These are phyloP conservation scores for Linnemannia schmuckeri DNA, from an alignment of 192 early-diverging fungal genomes.

Conservation along the genomic window DNA sequence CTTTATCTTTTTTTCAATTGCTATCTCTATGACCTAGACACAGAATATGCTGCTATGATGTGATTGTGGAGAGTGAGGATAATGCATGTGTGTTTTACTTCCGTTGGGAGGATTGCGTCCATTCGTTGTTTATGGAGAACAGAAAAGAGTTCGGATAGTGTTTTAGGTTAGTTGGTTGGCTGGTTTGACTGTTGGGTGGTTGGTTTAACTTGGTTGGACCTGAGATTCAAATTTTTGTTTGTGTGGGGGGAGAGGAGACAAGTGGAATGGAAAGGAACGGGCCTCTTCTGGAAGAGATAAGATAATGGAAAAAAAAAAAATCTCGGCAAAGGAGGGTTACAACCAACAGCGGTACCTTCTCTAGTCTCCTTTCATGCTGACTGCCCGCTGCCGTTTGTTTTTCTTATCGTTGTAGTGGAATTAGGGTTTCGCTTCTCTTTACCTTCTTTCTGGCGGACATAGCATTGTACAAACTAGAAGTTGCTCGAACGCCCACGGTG, in stretches of 20 bases:
- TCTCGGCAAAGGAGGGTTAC: not conserved
- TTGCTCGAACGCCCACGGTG: not conserved
- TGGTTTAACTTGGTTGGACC: not conserved
- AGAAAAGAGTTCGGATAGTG: not conserved
- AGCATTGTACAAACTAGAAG: not conserved
- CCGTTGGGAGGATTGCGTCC: not conserved
- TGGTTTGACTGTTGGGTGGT: not conserved
- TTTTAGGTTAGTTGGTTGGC: not conserved
- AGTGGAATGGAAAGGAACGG: not conserved
- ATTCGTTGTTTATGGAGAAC: not conserved
- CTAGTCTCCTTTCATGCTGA: not conserved
- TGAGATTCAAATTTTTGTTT: conserved; percentile 1
- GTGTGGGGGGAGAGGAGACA: not conserved
- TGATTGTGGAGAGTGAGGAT: not conserved
- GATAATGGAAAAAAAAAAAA: not conserved
- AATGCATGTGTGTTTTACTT: not conserved
- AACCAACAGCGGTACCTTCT: not conserved
- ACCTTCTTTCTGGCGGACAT: not conserved
- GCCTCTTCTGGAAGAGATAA: not conserved
- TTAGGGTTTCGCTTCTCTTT: not conserved
- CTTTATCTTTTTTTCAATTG: not conserved
- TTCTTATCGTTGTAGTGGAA: not conserved
- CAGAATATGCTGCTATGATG: not conserved
- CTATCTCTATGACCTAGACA: not conserved
- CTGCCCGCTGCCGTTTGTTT: not conserved